Base-by-base conservation (phyloP, 140 eudicot genomes). In the Stevia rebaudiana region DNA sequence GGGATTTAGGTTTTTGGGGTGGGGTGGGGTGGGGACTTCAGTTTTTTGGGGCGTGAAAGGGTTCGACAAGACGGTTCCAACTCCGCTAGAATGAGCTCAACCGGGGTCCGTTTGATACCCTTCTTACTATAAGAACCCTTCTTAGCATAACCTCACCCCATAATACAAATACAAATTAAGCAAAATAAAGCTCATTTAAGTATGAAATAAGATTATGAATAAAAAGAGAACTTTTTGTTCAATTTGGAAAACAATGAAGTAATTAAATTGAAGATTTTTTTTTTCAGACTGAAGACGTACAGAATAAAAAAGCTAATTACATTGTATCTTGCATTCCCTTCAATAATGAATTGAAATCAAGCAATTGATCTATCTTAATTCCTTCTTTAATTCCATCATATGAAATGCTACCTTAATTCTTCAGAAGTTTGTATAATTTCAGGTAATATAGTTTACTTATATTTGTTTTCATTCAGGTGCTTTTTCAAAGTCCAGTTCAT, bases 401-500 rank as follows among this genome's bases (percentile, higher is more conserved):
- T 28, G n/a, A 49, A 18, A 19, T 18, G 30, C 30, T 2, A 18
- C 28, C 30, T 49, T 23, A 11, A 4, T 24, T 47, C 42, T 19
- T 7, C 33, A 67, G 28, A 21, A 42, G 18, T 57, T 71, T 61
- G 36, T 23, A 40, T 68, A 19, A 57, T 57, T 57, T 31, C 42
- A 16, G 60, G 0, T 67, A 16, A 11, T 74, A 43, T 49, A 8
- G 49, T 43, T 18, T n/a, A n/a, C n/a, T n/a, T 21, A 25, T 42
- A 36, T 23, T 17, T 66, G 67, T 11, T 47, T 15, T 64, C 31
- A 69, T 75, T 22, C 88, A 92, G 98, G 96, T 80, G 44, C 77
- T 54, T 74, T 85, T 33, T 54, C 77, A 36, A 92, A 88, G 84
- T 92, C 98, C 12, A 85, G 77, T 58, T 92, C 98, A 13, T 88